Evolutionary conservation across 2,329 filamentous ascomycete genomes (phyloP), one percentile per base, ranked within the genome.

Genomic region (Clonostachys byssicola): DNA sequence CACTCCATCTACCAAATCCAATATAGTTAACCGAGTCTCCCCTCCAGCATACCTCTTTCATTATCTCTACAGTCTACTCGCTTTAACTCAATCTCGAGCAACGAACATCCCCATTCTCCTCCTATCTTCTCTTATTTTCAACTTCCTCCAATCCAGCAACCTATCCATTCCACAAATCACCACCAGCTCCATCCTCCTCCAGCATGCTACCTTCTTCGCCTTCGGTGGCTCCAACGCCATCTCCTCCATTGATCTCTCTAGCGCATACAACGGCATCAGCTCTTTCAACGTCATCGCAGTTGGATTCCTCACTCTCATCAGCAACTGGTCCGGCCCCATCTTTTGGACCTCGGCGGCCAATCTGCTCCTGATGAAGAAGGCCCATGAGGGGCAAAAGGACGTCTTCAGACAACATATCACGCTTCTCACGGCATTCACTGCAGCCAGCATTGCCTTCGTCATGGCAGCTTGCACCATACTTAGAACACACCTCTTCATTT

Each of bases 211-310:
- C 45, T 99, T 96, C 75, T 99, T 97, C 63, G 86, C 89, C 33
- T 83, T 90, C 52, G 94, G 92, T 20, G 91, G 91, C 61, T 89
- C 89, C 42, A 99, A 99, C 64, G 88, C 94, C 39, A 96, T 99
- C 55, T 95, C 92, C 12, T 92, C 88, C n/a, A 83, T 99, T 57
- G 92, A 97, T 60, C 78, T 99, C 17, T 95, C 90, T 6, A 95
- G 86, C 61, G 92, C 92, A 0, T 99, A 99, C 70, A 99, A 99
- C 59, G 94, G 94, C 52, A 77, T 99, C 36, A 80, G 78, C 44
- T 81, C 77, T 47, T 99, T 95, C 72, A 92, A 88, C 60, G 75
- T 94, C 52, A 52, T 83, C n/a, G 77, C 84, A 14, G 94, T 99
- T 14, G 94, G 90, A 1, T 52, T 89, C 5, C 74, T 99, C 45